Conservation (phyloP, 768 basidiomycete genomes). For the Amanita rubescens region DNA sequence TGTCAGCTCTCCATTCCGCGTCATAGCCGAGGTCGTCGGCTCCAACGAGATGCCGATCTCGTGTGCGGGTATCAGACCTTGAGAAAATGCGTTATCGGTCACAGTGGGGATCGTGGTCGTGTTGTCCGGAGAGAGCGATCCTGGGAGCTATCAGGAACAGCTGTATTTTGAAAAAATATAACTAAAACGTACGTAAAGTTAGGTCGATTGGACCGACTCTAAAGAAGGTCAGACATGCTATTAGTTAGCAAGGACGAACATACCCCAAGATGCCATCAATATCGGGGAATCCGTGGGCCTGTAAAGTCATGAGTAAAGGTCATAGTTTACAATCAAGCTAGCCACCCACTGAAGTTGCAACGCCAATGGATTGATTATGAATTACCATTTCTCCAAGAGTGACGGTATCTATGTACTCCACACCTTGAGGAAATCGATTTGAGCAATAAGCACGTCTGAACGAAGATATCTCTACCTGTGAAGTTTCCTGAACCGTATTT, state of each 20-base stretch:
- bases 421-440: slow-evolving; percentile 21
- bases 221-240: too few species aligned
- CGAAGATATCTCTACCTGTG: slow-evolving; percentile 30
- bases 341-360: slow-evolving; percentile 32
- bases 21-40: slow-evolving; percentile 26
- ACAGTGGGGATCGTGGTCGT: slow-evolving; percentile 41
- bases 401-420: slow-evolving; percentile 47
- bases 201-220: slow-evolving; percentile 53
- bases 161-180: neutral
- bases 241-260: too few species aligned
- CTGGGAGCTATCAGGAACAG: slow-evolving; percentile 11
- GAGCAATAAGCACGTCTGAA: neutral
- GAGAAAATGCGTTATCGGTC: slow-evolving; percentile 42
- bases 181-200: slow-evolving; percentile 30
- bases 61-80: slow-evolving; percentile 31
- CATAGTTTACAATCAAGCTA: neutral
- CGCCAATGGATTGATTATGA: slow-evolving; percentile 50
- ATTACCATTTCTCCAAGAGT: slow-evolving; percentile 48
- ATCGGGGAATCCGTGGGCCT: slow-evolving; percentile 40
- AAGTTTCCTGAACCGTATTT: slow-evolving; percentile 57
- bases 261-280: too few species aligned
- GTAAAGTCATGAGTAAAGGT: neutral
- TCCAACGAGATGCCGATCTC: slow-evolving; percentile 45
- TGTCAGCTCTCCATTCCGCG: slow-evolving; percentile 42
- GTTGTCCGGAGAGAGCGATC: slow-evolving; percentile 26